These are phyloP conservation scores for Ophiostoma piceae DNA, from an alignment of 2,329 filamentous ascomycete genomes.

Conservation along the genomic window DNA sequence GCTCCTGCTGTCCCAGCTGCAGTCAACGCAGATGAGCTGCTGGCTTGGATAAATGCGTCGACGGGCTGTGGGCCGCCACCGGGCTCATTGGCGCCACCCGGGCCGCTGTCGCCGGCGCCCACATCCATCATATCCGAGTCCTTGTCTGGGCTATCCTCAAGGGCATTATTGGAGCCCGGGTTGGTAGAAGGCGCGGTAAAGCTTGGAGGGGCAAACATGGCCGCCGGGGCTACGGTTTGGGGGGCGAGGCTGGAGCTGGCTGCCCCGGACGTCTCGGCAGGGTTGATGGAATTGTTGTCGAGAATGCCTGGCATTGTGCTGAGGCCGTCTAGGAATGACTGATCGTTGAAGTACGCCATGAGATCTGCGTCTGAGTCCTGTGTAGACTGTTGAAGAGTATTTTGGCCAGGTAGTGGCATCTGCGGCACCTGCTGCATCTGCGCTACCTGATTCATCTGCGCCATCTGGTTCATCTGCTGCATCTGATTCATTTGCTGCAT, in stretches of 20 bases:
- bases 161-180: background rate
- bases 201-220: constrained; percentile 18
- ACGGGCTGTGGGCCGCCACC: constrained; percentile 42
- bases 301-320: constrained; percentile 18
- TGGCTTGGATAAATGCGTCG: constrained; percentile 19
- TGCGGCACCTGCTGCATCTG: background rate
- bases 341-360: constrained; percentile 43
- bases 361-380: constrained; percentile 33
- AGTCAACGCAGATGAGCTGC: constrained; percentile 27
- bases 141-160: constrained; percentile 27
- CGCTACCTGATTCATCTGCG: background rate
- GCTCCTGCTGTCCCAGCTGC: constrained; percentile 28
- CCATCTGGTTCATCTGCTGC: background rate
- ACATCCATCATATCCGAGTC: background rate
- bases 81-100: constrained; percentile 14
- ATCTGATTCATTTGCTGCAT: background rate
- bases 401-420: background rate
- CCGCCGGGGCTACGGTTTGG: background rate
- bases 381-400: background rate
- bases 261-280: background rate
- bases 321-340: constrained; percentile 32
- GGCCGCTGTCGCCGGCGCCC: constrained; percentile 6
- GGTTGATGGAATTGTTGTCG: background rate
- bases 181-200: background rate
- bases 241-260: background rate